phyloP scores from a whole-genome alignment of 495 filamentous ascomycete species.

The Chaetomidium leptoderma region DNA sequence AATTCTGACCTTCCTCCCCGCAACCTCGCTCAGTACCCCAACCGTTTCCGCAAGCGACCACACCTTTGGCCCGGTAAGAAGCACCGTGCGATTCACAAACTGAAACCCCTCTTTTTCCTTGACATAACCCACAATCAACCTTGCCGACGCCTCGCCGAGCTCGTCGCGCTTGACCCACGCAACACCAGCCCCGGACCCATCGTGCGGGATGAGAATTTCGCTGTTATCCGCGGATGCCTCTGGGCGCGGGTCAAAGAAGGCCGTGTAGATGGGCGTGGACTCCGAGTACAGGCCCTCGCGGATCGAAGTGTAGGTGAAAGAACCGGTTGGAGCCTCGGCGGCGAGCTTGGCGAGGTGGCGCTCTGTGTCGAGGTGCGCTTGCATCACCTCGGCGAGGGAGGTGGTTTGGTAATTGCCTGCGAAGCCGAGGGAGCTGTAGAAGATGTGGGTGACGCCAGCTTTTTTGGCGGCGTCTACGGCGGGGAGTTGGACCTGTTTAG shows the following conservation, averaged over 20 bases:
- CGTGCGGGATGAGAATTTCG: constrained; percentile 50
- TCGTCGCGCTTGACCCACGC: constrained; percentile 54
- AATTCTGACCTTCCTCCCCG: constrained; percentile 33
- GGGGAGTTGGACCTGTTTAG: constrained; percentile 24
- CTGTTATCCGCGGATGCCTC: constrained; percentile 12
- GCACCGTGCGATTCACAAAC: constrained; percentile 36
- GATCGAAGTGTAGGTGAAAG: constrained; percentile 46
- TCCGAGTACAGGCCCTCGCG: constrained; percentile 65
- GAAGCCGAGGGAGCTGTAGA: constrained; percentile 65
- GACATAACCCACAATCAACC: constrained; percentile 35
- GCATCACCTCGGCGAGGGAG: constrained; percentile 55
- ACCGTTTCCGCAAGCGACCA: constrained; percentile 42
- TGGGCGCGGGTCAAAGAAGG: constrained; percentile 49
- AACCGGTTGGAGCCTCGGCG: neutral
- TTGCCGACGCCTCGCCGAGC: constrained; percentile 46
- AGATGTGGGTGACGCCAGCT: constrained; percentile 58
- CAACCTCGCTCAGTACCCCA: constrained; percentile 31
- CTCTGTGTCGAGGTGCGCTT: constrained; percentile 62
- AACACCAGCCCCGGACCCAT: constrained; percentile 43
- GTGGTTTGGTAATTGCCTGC: constrained; percentile 29
- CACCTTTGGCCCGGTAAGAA: constrained; percentile 40
- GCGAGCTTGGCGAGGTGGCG: constrained; percentile 45
- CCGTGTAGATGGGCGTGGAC: constrained; percentile 65
- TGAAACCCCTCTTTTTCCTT: constrained; percentile 20
- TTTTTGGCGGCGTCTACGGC: constrained; percentile 56